Base-by-base conservation (phyloP, 495 filamentous ascomycete species). In the Podospora anserina region DNA sequence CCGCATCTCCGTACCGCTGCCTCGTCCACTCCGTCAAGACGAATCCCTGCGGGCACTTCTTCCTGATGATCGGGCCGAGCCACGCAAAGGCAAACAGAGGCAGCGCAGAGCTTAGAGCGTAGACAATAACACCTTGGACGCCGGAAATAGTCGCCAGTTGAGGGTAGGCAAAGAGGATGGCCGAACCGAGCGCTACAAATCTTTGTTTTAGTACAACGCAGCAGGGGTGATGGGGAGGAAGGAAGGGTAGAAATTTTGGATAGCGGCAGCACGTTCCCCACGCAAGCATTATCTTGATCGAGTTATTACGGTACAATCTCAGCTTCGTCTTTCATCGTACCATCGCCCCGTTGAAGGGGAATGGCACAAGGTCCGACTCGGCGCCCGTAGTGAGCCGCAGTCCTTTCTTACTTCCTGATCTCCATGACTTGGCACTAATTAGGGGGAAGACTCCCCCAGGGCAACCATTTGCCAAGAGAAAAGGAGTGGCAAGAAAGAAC, bases 221-320 rank as follows among this genome's bases (percentile, higher is more conserved):
- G 56, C 39, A 63, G 66, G 68, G 75, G 72, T 69, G 70, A 76
- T 64, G 69, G 65, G 72, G 68, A 66, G 66, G 58, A 49, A 67
- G 66, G 67, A 73, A 69, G 65, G 71, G 72, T 73, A 72, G 74
- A 81, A 49, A 49, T 49, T 49, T 80, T 74, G 78, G 30, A 61
- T 82, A 89, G 90, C 89, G 91, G 90, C 91, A 92, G 88, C 90
- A 92, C 90, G 76, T 91, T 93, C 88, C 90, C 86, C 91, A 92
- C 91, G 90, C 90, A 93, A 92, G 91, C 87, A 90, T 93, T 93
- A 92, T 89, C 90, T 92, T 92, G 91, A 89, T 92, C 91, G 91
- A 92, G 91, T 93, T 85, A 86, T 89, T 81, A 92, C 90, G 91
- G 90, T 93, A 85, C 88, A 86, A 88, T 92, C 90, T 93, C 90